phyloP scores from a whole-genome alignment of 1,139 yeast genomes.

The Scheffersomyces cryptocercus region DNA sequence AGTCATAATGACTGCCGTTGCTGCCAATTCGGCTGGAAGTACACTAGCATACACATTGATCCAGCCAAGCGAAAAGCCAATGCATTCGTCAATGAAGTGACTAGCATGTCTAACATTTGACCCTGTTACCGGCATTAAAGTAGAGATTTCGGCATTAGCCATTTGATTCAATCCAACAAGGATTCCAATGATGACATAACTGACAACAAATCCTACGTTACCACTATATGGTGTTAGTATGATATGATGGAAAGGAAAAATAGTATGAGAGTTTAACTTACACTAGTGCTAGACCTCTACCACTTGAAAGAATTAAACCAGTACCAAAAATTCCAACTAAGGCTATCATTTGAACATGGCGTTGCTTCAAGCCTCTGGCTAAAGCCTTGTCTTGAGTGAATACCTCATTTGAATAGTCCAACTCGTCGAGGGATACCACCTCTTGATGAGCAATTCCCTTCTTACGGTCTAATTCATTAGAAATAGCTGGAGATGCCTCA shows the following conservation, averaged over 20 bases:
- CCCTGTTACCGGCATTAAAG: conserved; percentile 32
- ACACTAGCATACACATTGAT: conserved; percentile 15
- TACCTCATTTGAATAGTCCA: not conserved
- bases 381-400: not conserved
- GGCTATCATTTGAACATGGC: conserved; percentile 35
- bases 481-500: not conserved
- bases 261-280: no score
- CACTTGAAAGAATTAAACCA: conserved; percentile 23
- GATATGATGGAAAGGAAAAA: no score
- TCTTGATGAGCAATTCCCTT: no score
- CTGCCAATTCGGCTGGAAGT: conserved; percentile 26
- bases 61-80: conserved; percentile 30
- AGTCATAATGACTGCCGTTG: conserved; percentile 27
- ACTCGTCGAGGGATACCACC: not conserved
- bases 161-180: conserved; percentile 24
- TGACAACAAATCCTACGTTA: no score
- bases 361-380: conserved; percentile 17
- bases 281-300: conserved; percentile 8
- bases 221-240: no score
- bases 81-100: conserved; percentile 27
- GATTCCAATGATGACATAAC: conserved; percentile 20
- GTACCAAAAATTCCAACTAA: conserved; percentile 32
- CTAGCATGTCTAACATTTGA: conserved; percentile 30
- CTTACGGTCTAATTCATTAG: no score
- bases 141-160: conserved; percentile 27